These are phyloP conservation scores for Helichrysum umbraculigerum DNA, from an alignment of 129 eudicot genomes.

Conservation along the genomic window DNA sequence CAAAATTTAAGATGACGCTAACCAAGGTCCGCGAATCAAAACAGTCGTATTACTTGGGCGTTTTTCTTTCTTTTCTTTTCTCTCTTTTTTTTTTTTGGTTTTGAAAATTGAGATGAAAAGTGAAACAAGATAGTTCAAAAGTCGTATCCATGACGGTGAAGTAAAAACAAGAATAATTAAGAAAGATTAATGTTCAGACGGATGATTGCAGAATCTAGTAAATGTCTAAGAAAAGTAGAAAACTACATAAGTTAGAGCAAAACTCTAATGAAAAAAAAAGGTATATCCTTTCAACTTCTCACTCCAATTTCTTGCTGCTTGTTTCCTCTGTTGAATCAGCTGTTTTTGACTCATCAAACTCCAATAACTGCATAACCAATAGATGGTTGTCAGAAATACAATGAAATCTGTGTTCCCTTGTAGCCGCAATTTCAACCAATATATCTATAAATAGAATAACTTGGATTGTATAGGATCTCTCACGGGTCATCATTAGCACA, in stretches of 20 bases:
- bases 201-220: slow-evolving; percentile 26
- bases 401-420: neutral
- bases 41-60: neutral
- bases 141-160: neutral
- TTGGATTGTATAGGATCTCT: no score
- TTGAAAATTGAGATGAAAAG: neutral
- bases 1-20: no score
- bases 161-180: neutral
- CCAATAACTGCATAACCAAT: slow-evolving; percentile 33
- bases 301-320: slow-evolving; percentile 36
- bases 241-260: slow-evolving; percentile 28
- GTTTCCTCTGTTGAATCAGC: slow-evolving; percentile 24
- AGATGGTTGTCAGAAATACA: neutral
- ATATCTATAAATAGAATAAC: no score
- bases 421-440: no score
- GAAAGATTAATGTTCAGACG: neutral
- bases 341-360: slow-evolving; percentile 39
- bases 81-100: no score
- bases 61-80: no score
- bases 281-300: slow-evolving; percentile 23
- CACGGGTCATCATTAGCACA: no score
- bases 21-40: no score
- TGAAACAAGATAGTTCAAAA: slow-evolving; percentile 9
- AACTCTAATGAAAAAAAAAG: slow-evolving; percentile 6
- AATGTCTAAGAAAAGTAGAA: slow-evolving; percentile 21